phyloP scores from a whole-genome alignment of 768 basidiomycete genomes.

The Amanita brunnescens region DNA sequence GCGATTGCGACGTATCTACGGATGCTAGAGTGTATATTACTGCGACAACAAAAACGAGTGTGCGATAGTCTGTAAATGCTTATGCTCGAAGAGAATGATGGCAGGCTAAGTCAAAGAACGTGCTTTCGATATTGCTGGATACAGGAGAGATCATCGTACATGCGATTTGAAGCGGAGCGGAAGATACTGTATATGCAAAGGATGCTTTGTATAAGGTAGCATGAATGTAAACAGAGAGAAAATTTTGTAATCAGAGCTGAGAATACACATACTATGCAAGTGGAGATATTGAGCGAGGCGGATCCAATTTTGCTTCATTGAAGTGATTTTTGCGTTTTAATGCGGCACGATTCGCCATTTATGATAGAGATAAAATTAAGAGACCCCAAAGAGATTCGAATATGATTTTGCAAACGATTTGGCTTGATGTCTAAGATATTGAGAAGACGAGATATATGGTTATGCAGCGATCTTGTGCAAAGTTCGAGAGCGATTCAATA shows the following conservation, averaged over 20 bases:
- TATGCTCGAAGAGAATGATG: not conserved
- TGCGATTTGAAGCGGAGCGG: slow-evolving; percentile 2
- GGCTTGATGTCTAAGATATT: slow-evolving; percentile 6
- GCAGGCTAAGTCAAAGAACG: slow-evolving; percentile 1
- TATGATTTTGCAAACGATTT: slow-evolving; percentile 7
- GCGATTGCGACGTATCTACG: not conserved
- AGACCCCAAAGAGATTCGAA: slow-evolving; percentile 1
- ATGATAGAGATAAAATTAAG: slow-evolving; percentile 4
- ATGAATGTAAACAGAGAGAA: slow-evolving; percentile 4
- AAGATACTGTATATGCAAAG: slow-evolving; percentile 8
- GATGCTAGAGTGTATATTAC: not conserved
- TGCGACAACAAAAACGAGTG: not conserved
- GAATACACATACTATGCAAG: slow-evolving; percentile 7
- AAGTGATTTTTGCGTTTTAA: not conserved
- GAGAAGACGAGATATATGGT: not conserved
- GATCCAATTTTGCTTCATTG: not conserved
- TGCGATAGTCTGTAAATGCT: not conserved
- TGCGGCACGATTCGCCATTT: not conserved
- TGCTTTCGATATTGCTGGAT: slow-evolving; percentile 3
- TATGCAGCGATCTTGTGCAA: not conserved
- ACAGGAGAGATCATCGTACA: slow-evolving; percentile 4
- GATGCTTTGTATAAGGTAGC: slow-evolving; percentile 8
- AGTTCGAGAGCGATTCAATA: slow-evolving; percentile 19
- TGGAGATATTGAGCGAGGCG: not conserved
- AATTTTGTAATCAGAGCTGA: not conserved